Conservation (phyloP, 2,329 filamentous ascomycete species). For the Thielaviopsis punctulata region DNA sequence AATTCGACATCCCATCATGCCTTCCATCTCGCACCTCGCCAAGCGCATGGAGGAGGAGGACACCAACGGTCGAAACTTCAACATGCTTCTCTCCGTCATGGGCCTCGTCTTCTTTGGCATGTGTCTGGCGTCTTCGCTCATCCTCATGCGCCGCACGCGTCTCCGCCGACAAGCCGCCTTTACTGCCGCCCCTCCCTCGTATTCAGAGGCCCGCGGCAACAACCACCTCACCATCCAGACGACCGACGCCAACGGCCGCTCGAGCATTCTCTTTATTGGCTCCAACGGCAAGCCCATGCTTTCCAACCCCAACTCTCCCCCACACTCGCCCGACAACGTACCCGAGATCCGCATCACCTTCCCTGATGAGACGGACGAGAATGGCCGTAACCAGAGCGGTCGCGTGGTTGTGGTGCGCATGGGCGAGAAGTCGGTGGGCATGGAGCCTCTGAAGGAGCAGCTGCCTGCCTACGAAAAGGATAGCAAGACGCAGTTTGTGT, state of each 20-base stretch:
- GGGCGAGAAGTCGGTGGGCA: conserved; percentile 61
- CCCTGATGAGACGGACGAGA: conserved; percentile 81
- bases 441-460: conserved; percentile 71
- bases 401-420: conserved; percentile 84
- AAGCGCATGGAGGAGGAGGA: conserved; percentile 22
- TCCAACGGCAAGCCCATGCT: conserved; percentile 63
- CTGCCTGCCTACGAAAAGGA: conserved; percentile 82
- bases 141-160: conserved; percentile 52
- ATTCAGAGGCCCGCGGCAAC: conserved; percentile 30
- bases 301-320: conserved; percentile 55
- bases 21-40: conserved; percentile 9
- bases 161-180: conserved; percentile 24
- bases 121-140: conserved; percentile 46
- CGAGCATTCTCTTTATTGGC: conserved; percentile 61
- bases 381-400: conserved; percentile 65
- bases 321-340: conserved; percentile 63
- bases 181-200: conserved; percentile 34
- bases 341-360: conserved; percentile 98
- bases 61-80: conserved; percentile 43
- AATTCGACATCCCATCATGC: conserved; percentile 9
- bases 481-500: conserved; percentile 66
- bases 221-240: conserved; percentile 41
- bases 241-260: conserved; percentile 31
- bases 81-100: conserved; percentile 64
- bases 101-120: conserved; percentile 60